Evolutionary conservation across 1,139 yeast species (phyloP), one percentile per base, ranked within the genome.

Genomic region (Diutina siamensis): DNA sequence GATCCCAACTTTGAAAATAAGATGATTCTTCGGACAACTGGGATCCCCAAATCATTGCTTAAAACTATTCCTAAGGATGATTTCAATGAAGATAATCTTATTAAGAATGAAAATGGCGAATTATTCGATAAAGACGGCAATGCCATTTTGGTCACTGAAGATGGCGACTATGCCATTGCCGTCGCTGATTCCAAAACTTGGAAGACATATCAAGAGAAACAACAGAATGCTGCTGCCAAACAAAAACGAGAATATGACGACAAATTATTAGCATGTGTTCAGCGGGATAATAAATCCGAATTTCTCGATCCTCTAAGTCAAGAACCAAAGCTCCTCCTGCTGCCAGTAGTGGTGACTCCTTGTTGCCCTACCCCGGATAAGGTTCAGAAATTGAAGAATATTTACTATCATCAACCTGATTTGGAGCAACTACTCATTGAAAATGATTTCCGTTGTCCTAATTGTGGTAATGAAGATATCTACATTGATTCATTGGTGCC

Each of bases 1-100:
- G 98, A 92, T 62, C 95, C 97, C 4, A 84, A 80, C 55, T 88
- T 88, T 74, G 97, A 92, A 59, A 95, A 95, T 27, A 86, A 85
- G 58, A 74, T 94, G 52, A 83, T 92, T 45, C 81, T 87, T 57
- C 76, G 95, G 56, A 89, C 97, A 0, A 92, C 98, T 0, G 99
- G 99, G 78, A 92, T 92, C 57, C 99, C 99, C 4, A 83, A 84
- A 61, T 83, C 94, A 41, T 88, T 88, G 62, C 76, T 92, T 62
- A 84, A 87, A 55, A 83, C 95, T 0, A 81, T 85, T 12, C 64
- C 72, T 1, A 67, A 66, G 54, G 74, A 68, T 51, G 73, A 72
- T 46, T 51, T 51, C n/a, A 67, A 71, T 10, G 78, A 74, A 44
- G 78, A 76, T 48, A 60, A 62, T 5, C 60, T 68, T 21, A 59